Conservation (phyloP, 1,284 basidiomycete species). For the Stereum hirsutum region DNA sequence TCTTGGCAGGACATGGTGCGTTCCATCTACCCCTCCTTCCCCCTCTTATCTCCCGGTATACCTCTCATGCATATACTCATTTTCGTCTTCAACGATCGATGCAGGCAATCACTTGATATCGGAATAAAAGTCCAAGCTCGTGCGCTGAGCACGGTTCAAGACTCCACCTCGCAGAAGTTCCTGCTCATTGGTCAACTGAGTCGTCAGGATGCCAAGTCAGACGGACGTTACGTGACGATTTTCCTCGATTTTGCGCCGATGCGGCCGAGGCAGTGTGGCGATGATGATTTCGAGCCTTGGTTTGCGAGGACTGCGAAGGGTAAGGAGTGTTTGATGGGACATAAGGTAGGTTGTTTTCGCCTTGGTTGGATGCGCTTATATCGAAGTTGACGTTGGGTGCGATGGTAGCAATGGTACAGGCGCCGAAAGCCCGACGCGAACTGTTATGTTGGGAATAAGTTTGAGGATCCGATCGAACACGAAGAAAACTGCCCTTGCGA, state of each 20-base stretch:
- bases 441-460: conserved; percentile 93
- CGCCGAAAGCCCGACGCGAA: conserved; percentile 79
- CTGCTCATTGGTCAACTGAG: conserved; percentile 73
- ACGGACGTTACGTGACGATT: conserved; percentile 65
- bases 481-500: conserved; percentile 82
- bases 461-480: conserved; percentile 73
- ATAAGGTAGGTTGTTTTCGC: conserved; percentile 49
- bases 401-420: conserved; percentile 83
- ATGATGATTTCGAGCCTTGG: conserved; percentile 83
- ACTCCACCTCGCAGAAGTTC: conserved; percentile 93
- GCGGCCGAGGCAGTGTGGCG: conserved; percentile 61
- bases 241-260: conserved; percentile 81
- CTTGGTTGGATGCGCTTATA: background rate
- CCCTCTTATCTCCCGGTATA: background rate
- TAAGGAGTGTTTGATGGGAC: conserved; percentile 89
- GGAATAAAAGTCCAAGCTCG: conserved; percentile 69
- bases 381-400: background rate
- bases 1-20: conserved; percentile 78
- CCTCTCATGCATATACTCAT: background rate
- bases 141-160: conserved; percentile 77
- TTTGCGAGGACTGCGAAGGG: conserved; percentile 61
- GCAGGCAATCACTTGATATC: conserved; percentile 65
- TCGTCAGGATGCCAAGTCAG: conserved; percentile 47
- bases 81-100: background rate
- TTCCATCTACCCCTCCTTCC: conserved; percentile 10